Evolutionary conservation across 345 rosid genomes (phyloP).

Genomic region (Syzygium oleosum): DNA sequence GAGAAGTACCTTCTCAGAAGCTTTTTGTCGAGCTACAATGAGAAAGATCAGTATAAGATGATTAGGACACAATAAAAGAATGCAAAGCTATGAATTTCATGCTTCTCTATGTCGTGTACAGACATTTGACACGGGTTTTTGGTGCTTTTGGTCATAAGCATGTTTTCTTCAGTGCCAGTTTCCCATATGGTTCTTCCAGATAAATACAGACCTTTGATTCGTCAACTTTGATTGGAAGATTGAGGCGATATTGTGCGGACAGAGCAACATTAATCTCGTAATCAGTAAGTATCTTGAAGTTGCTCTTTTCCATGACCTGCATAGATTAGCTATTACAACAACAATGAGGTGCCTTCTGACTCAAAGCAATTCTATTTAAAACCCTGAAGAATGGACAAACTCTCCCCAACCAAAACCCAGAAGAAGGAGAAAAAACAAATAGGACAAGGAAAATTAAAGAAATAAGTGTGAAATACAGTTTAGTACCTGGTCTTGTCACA

Average conservation of each 20-base stretch:
- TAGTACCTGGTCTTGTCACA: not conserved
- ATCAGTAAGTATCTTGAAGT: conserved; percentile 51
- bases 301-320: conserved; percentile 75
- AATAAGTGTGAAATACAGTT: not conserved
- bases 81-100: not conserved
- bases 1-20: conserved; percentile 48
- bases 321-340: not conserved
- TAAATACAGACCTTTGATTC: conserved; percentile 45
- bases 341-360: not conserved
- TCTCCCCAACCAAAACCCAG: not conserved
- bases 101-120: not conserved
- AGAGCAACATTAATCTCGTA: conserved; percentile 62
- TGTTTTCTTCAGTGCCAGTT: not conserved
- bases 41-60: not conserved
- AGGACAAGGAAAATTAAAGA: not conserved
- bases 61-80: not conserved
- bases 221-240: conserved; percentile 67
- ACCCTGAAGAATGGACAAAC: not conserved
- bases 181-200: not conserved
- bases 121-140: not conserved
- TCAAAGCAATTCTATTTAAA: not conserved
- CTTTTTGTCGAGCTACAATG: conserved; percentile 54
- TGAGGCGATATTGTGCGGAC: conserved; percentile 62
- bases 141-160: not conserved
- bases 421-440: not conserved